Base-by-base conservation (phyloP, 192 early-diverging fungal species). In the Umbelopsis vinacea region DNA sequence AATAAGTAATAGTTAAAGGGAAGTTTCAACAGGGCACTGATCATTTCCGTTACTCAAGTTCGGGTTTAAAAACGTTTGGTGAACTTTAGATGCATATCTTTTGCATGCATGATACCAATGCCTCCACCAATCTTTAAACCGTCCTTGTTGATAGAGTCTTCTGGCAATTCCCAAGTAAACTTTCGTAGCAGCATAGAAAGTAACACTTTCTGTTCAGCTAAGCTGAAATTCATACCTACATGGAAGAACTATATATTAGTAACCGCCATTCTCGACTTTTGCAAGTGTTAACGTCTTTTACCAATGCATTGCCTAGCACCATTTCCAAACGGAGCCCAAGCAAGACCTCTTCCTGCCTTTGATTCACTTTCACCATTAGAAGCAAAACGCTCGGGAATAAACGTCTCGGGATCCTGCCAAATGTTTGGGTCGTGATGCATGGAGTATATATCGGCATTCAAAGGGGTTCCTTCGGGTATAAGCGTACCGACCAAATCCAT, bases 171-270 rank as follows among this genome's bases (percentile, higher is more conserved):
- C 73, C 57, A 66, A 38, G 67, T 46, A 21, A 67, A 74, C 38
- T 48, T 68, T 22, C 55, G 45, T 17, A 50, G 29, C 1, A 71
- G 48, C 75, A 89, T 87, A 5, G 85, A 52, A 6, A 89, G 73
- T n/a, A 85, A 74, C 9, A 90, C 82, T 12, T 81, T 79, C 72
- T 87, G 86, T 68, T 90, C 88, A 21, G 83, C 68, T 17, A 90
- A 71, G n/a, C 82, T 80, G 67, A 90, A 92, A 66, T 87, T 87
- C 85, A 85, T 86, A 52, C 87, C 90, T 21, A 89, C 76, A 74
- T 87, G 89, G 15, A 50, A 17, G 15, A n/a, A 17, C 6, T 9
- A 6, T 9, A 50, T 1, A 19, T 50, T n/a, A 50, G 6, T 17
- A 21, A 21, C n/a, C 48, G 15, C 15, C 29, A 29, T 29, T 50